Evolutionary conservation across 176 grass and related monocot genomes (phyloP), one percentile per base, ranked within the genome.

Genomic region (Tillandsia fasciculata): DNA sequence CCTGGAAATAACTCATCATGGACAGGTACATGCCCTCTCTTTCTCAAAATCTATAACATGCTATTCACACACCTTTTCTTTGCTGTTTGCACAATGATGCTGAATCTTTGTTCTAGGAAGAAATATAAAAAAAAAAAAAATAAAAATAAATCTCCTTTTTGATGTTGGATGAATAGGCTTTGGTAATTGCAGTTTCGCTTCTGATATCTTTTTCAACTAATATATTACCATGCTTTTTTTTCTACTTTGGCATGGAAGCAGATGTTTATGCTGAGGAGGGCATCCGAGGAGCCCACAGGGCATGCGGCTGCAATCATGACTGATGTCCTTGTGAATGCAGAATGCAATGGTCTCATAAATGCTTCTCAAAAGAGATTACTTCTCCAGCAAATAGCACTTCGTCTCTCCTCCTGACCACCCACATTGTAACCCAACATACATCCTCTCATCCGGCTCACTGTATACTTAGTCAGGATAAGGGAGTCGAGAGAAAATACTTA

Each of bases 211-310:
- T 42, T 42, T 7, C 33, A 42, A 42, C 33, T 42, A 6, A 42
- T 7, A 42, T 6, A 42, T 3, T 42, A 42, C 33, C 33, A 42
- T 42, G 3, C 6, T 42, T 42, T 42, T 42, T 42, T 42, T 33
- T 61, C 9, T 61, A 23, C 56, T 15, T 61, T n/a, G 52, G 52
- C 26, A 49, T 52, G 22, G 56, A 24, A 76, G 66, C 81, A 96
- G 92, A 85, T 91, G 70, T 96, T 89, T 73, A 96, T 96, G 92
- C 72, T 96, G 73, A 78, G 86, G 68, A 88, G 83, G 76, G 77
- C 83, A 65, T 89, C 88, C 9, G 88, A 94, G 73, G 80, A 88
- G 28, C 89, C 88, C 48, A 91, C 72, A 4, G 85, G 80, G n/a
- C 91, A 96, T 88, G 85, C 91, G 0, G 85, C 91, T 2, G 87